Percentiles rank a stretch among this genome's conserved stretches.
These are phyloP conservation scores for Stromatinia cepivora DNA, from an alignment of 2,329 filamentous ascomycete genomes.

Conservation along the genomic window DNA sequence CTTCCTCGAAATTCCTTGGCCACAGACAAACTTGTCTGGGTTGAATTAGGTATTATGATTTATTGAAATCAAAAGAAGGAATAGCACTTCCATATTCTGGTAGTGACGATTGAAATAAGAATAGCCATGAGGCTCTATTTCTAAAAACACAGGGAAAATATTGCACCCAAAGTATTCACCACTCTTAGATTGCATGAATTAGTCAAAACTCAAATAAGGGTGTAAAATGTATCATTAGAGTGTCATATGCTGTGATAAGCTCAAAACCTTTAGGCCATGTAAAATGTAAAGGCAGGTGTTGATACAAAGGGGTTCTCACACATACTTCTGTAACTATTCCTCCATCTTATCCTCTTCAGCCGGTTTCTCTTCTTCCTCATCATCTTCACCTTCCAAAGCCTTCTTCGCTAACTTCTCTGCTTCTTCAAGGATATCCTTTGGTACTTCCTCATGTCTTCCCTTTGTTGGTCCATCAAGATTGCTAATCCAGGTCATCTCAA, in stretches of 20 bases:
- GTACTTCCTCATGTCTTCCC: constrained; percentile 90
- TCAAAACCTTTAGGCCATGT: constrained; percentile 14
- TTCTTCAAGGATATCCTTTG: constrained; percentile 85
- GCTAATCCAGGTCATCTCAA: constrained; percentile 99
- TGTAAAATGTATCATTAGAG: constrained; percentile 24
- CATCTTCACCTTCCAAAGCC: constrained; percentile 81
- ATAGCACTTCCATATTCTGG: neutral
- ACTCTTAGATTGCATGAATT: neutral
- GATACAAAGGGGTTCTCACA: constrained; percentile 37
- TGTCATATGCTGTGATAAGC: constrained; percentile 20
- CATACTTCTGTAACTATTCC: constrained; percentile 57
- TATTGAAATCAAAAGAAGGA: neutral
- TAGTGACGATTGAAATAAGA: neutral
- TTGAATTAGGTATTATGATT: neutral
- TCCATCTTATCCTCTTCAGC: constrained; percentile 80
- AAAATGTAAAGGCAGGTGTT: constrained; percentile 33
- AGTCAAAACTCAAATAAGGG: neutral
- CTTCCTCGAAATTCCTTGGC: neutral
- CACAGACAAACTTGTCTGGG: neutral
- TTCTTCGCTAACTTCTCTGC: constrained; percentile 92
- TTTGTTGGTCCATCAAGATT: constrained; percentile 81
- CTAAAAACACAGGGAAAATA: neutral
- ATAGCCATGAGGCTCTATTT: neutral
- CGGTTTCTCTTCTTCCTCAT: constrained; percentile 69
- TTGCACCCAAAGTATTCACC: neutral